These are phyloP conservation scores for Angomonas deanei DNA, from an alignment of 208 protist species.

Conservation along the genomic window DNA sequence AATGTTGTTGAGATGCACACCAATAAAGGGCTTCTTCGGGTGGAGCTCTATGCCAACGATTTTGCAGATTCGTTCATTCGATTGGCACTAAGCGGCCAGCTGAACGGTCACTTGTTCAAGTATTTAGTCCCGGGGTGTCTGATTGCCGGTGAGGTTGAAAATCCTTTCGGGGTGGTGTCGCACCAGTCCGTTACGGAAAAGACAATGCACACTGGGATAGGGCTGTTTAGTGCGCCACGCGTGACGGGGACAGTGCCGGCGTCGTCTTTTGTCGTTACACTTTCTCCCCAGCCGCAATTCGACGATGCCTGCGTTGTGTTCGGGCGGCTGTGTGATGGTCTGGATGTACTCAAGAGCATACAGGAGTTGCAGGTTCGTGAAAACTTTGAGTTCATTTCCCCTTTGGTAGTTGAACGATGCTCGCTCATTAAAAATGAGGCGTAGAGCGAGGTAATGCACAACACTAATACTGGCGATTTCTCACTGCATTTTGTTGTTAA, in stretches of 20 bases:
- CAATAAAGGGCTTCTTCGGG: constrained; percentile 25
- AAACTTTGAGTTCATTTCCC: constrained; percentile 28
- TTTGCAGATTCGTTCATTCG: constrained; percentile 29
- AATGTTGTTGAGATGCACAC: constrained; percentile 43
- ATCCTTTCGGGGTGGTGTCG: constrained; percentile 1
- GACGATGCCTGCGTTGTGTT: constrained; percentile 47
- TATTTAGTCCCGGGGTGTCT: constrained; percentile 30
- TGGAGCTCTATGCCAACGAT: constrained; percentile 50
- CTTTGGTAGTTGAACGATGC: constrained; percentile 22
- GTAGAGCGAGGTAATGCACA: constrained; percentile 14
- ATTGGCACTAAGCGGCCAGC: constrained; percentile 43
- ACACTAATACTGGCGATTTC: constrained; percentile 1
- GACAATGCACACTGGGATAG: constrained; percentile 53
- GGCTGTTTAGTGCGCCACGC: constrained; percentile 30
- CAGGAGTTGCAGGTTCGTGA: constrained; percentile 23
- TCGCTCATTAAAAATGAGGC: no score
- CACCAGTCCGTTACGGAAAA: not conserved
- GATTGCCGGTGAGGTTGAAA: constrained; percentile 12
- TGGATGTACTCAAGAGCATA: constrained; percentile 31
- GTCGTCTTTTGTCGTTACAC: constrained; percentile 37
- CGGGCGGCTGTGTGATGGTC: constrained; percentile 49
- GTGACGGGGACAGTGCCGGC: constrained; percentile 14
- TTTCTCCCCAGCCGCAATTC: constrained; percentile 46
- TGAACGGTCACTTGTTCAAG: constrained; percentile 27
- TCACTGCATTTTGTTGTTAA: no score